A percentile compares a stretch with the other conserved stretches of the same genome.
Conservation (phyloP, 208 protist genomes). For the Wallacemonas collosoma region DNA sequence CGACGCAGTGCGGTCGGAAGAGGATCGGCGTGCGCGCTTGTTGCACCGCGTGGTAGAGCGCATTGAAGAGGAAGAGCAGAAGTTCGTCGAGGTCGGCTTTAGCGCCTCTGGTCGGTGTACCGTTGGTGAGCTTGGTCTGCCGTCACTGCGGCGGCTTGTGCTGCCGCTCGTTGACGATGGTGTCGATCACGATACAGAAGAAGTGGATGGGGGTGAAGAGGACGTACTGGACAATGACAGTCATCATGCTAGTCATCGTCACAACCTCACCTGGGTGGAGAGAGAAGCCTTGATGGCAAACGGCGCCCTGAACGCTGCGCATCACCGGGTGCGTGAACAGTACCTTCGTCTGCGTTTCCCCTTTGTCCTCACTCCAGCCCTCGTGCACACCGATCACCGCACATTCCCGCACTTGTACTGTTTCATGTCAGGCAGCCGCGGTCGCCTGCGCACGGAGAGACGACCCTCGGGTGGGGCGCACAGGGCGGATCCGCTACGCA, state of each 20-base stretch:
- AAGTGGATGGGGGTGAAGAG: slow-evolving; percentile 6
- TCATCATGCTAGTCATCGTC: too few relatives aligned
- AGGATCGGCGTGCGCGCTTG: neutral
- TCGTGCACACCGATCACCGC: slow-evolving; percentile 6
- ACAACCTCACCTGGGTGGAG: neutral
- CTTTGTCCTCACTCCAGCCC: slow-evolving; percentile 34
- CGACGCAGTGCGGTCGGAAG: neutral
- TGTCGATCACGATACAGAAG: neutral
- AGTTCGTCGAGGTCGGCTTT: slow-evolving; percentile 30
- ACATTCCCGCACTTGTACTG: slow-evolving; percentile 18
- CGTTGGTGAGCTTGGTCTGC: slow-evolving; percentile 37
- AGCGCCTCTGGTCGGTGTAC: slow-evolving; percentile 34
- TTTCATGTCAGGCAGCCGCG: slow-evolving; percentile 19
- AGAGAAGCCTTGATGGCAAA: neutral
- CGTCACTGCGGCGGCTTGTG: slow-evolving; percentile 42
- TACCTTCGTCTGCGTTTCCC: slow-evolving; percentile 49
- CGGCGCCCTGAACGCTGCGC: neutral
- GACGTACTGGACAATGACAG: neutral
- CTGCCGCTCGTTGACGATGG: slow-evolving; percentile 20
- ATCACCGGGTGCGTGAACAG: slow-evolving; percentile 12
- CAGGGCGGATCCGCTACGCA: neutral
- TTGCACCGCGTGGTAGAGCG: neutral
- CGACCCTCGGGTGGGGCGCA: neutral
- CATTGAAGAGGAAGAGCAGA: slow-evolving; percentile 15
- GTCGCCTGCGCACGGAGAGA: neutral